Evolutionary conservation across 108 stramenopile species (phyloP).

Genomic region (Aurantiochytrium sp.): DNA sequence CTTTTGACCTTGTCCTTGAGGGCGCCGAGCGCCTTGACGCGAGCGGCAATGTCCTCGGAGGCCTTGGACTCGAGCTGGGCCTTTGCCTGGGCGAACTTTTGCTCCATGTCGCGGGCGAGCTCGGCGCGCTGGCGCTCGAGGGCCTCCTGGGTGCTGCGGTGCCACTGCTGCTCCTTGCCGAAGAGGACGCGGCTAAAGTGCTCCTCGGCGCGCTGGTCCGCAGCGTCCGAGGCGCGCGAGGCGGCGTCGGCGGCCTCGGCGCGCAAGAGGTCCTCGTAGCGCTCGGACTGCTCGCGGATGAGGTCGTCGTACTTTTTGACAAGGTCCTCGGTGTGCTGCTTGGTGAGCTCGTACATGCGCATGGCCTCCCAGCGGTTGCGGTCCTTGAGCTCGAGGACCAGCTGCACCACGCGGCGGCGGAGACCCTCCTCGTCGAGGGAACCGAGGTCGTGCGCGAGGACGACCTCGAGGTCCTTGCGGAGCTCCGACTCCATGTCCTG

Average conservation of each 20-base stretch:
- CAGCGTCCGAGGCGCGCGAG: neutral
- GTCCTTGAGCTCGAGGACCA: constrained; percentile 26
- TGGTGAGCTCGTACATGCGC: constrained; percentile 32
- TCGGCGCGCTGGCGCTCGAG: constrained; percentile 26
- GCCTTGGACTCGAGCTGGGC: constrained; percentile 23
- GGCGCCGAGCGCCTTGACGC: constrained; percentile 3
- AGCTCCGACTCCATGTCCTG: constrained; percentile 16
- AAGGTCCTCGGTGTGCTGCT: constrained; percentile 20
- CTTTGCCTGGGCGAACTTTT: constrained; percentile 12
- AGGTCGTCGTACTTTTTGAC: constrained; percentile 26
- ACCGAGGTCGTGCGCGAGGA: constrained; percentile 13
- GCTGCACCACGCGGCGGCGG: constrained; percentile 8
- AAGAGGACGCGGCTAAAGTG: constrained; percentile 1
- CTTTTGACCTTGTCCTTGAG: constrained; percentile 16
- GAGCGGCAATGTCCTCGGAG: neutral
- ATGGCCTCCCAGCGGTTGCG: constrained; percentile 31
- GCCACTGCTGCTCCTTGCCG: constrained; percentile 27
- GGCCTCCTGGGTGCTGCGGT: constrained; percentile 18
- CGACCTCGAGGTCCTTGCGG: constrained; percentile 25
- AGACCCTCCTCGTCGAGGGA: constrained; percentile 27
- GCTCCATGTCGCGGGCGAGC: neutral
- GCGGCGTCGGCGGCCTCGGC: neutral
- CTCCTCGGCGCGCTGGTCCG: neutral
- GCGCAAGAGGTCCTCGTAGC: constrained; percentile 23
- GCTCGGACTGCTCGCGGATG: neutral